These are phyloP conservation scores for Zoysia pacifica DNA, from an alignment of 176 grass and related monocot genomes.

Conservation along the genomic window DNA sequence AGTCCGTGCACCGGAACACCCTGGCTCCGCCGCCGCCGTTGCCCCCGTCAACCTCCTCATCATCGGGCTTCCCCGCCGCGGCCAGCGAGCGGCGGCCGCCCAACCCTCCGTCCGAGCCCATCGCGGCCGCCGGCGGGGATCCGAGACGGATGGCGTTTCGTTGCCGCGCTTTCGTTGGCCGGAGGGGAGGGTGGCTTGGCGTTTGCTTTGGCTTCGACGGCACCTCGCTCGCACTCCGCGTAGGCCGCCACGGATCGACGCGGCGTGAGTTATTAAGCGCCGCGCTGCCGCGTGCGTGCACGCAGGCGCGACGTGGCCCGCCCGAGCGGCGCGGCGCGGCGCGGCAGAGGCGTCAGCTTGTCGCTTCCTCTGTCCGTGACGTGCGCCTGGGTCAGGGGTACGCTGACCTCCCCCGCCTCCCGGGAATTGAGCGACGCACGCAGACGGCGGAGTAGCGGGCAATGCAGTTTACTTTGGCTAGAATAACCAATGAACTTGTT, in stretches of 20 bases:
- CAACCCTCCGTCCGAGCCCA: constrained; percentile 41
- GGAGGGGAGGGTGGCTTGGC: not conserved
- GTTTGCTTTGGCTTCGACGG: not conserved
- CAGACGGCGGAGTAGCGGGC: not conserved
- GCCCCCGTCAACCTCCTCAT: not conserved
- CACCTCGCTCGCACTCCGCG: not conserved
- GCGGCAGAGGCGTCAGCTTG: not conserved
- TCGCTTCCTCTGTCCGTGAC: not conserved
- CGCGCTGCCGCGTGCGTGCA: constrained; percentile 29
- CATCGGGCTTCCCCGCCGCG: not conserved
- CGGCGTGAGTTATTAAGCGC: not conserved
- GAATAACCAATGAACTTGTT: no score
- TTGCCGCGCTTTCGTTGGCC: not conserved
- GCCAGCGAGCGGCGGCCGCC: not conserved
- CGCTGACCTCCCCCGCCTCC: not conserved
- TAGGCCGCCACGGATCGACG: constrained; percentile 8
- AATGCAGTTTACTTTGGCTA: no score
- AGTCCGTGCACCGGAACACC: constrained; percentile 61
- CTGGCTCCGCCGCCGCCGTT: constrained; percentile 18
- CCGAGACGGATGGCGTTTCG: not conserved
- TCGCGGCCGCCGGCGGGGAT: not conserved
- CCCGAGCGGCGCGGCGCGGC: constrained; percentile 15
- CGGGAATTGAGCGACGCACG: not conserved
- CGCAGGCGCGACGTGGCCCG: constrained; percentile 32
- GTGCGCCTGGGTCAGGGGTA: not conserved